phyloP scores from a whole-genome alignment of 2,329 filamentous ascomycete species.

The Aspergillus niger region DNA sequence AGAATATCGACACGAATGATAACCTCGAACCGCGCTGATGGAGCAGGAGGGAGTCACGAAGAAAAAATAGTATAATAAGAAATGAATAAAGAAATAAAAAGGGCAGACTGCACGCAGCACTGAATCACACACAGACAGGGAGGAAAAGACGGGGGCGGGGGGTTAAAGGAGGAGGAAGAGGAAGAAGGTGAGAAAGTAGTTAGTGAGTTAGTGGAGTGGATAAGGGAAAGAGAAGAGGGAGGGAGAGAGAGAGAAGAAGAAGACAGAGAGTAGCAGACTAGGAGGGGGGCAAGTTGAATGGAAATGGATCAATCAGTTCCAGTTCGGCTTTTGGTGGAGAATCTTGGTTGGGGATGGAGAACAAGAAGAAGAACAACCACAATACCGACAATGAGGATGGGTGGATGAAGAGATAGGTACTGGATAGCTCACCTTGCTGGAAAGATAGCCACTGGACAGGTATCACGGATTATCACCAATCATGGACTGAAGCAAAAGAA shows the following conservation, averaged over 20 bases:
- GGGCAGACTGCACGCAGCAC: too few species aligned
- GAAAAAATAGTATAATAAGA: background rate
- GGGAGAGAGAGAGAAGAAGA: too few species aligned
- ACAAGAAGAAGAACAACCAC: background rate
- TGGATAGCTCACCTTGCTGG: background rate
- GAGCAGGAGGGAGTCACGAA: background rate
- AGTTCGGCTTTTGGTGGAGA: too few species aligned
- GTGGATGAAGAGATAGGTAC: background rate
- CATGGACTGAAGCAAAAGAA: background rate
- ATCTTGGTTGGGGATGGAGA: background rate
- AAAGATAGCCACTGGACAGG: background rate
- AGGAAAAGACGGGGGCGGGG: background rate
- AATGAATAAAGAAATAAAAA: background rate
- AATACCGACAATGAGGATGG: background rate
- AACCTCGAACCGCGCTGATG: background rate
- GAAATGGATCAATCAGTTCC: too few species aligned
- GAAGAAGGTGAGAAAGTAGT: too few species aligned
- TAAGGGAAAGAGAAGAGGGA: too few species aligned
- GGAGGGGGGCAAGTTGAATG: too few species aligned
- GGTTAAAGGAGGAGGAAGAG: background rate
- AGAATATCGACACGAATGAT: slow-evolving; percentile 1
- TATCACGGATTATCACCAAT: background rate
- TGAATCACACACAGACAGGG: too few species aligned
- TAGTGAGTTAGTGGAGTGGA: too few species aligned
- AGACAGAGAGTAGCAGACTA: too few species aligned